phyloP scores from a whole-genome alignment of 306 rosid species.

The Medicago ruthenica region DNA sequence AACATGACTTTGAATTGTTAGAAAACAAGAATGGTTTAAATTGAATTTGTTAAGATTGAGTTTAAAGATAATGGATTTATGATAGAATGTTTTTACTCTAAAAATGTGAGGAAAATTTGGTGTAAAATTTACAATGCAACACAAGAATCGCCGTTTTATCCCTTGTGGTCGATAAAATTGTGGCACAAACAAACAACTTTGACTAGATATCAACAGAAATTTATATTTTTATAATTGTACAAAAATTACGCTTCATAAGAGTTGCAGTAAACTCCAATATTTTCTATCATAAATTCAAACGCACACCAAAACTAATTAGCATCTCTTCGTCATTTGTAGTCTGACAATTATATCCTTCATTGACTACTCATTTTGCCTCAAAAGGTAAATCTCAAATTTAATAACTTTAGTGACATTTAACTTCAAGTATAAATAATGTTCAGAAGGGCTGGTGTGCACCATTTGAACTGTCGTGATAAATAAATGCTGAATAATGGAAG shows the following conservation, averaged over 20 bases:
- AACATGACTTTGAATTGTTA: neutral
- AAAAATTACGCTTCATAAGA: neutral
- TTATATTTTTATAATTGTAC: too few relatives aligned
- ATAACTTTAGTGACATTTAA: neutral
- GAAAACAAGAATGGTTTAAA: neutral
- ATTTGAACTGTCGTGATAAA: constrained; percentile 35
- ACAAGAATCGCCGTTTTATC: neutral
- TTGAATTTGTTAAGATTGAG: neutral
- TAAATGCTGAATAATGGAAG: constrained; percentile 10
- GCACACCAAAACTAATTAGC: neutral
- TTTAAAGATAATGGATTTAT: neutral
- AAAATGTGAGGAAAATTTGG: neutral
- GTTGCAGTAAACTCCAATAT: neutral
- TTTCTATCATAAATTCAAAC: neutral
- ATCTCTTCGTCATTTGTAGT: neutral
- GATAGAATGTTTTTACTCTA: neutral
- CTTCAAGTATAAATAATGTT: neutral
- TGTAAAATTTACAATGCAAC: neutral
- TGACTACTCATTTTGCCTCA: neutral
- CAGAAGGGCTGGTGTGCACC: neutral
- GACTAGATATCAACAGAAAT: too few relatives aligned
- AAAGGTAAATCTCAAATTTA: neutral
- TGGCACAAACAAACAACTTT: neutral
- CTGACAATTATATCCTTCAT: neutral
- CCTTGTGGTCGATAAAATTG: neutral